Base-by-base conservation (phyloP, 2,329 filamentous ascomycete genomes). In the Aspergillus neotritici region DNA sequence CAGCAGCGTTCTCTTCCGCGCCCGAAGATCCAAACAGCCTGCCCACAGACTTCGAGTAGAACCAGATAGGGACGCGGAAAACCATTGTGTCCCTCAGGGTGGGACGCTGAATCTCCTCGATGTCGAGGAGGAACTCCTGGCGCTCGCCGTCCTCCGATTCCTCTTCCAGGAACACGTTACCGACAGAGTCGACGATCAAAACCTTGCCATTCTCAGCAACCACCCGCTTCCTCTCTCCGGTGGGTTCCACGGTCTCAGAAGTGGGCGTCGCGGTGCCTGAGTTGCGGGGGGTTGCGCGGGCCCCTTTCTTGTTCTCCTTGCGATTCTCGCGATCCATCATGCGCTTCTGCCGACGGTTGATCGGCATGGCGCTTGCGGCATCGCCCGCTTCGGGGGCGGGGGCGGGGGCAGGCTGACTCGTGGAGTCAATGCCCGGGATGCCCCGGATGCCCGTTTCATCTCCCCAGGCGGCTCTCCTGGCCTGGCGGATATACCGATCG, bases 161-260 rank as follows among this genome's bases (percentile, higher is more conserved):
- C 61, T 94, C 87, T 67, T 97, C 90, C n/a, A 98, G 75, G 62
- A 87, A 98, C 10, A 98, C 93, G 56, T 96, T 89, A 21, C 93
- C 93, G 8, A 84, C 74, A 1, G 87, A 87, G 67, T 98, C 91
- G 4, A 98, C 93, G 43, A 98, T 84, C 31, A 98, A 74, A 1
- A 94, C 77, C 73, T 97, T 98, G 54, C 93, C 93, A 58, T 98
- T 98, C 73, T 95, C 86, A 2, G 90, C 91, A 17, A 90, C 80
- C 12, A 97, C 87, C 30, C 87, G 79, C 76, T 91, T 94, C 70
- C 87, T 87, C 29, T 84, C 76, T 14, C 90, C 89, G 31, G 82
- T 78, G 1, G 87, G 80, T 9, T 81, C 80, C 41, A 75, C 71
- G 65, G 58, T 62, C 68, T 62, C 50, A 70, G 68, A 50, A 67